Evolutionary conservation across 148 eudicot species (phyloP).

Genomic region (Rhododendron kiyosumense): DNA sequence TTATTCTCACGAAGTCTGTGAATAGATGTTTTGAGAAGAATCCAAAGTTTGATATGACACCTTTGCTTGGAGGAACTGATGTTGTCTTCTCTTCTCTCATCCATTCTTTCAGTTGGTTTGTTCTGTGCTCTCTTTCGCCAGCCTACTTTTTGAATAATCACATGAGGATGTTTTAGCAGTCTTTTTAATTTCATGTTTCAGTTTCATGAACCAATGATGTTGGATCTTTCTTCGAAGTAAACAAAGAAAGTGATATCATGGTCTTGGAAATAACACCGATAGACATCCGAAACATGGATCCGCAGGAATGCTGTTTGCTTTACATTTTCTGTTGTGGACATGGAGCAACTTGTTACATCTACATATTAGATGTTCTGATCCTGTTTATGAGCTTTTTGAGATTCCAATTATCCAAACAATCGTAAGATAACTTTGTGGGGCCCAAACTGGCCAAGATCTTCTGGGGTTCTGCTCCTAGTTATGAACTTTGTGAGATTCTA

Average conservation of each 20-base stretch:
- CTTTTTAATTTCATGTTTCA: neutral
- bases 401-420: neutral
- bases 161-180: neutral
- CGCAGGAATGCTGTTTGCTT: neutral
- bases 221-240: neutral
- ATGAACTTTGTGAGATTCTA: neutral
- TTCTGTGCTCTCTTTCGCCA: slow-evolving; percentile 24
- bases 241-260: neutral
- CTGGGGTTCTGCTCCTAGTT: neutral
- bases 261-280: neutral
- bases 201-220: neutral
- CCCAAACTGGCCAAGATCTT: neutral
- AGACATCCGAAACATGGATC: neutral
- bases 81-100: slow-evolving; percentile 92
- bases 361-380: neutral
- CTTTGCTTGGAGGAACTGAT: slow-evolving; percentile 98
- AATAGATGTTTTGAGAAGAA: slow-evolving; percentile 96
- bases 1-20: slow-evolving; percentile 92
- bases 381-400: neutral
- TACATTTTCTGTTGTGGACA: neutral
- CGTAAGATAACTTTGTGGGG: neutral
- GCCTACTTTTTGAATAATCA: neutral
- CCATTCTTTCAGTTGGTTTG: slow-evolving; percentile 96
- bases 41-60: slow-evolving; percentile 96
- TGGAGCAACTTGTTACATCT: neutral